Evolutionary conservation across 306 rosid genomes (phyloP), one percentile per base, ranked within the genome.

Genomic region (Trifolium repens): DNA sequence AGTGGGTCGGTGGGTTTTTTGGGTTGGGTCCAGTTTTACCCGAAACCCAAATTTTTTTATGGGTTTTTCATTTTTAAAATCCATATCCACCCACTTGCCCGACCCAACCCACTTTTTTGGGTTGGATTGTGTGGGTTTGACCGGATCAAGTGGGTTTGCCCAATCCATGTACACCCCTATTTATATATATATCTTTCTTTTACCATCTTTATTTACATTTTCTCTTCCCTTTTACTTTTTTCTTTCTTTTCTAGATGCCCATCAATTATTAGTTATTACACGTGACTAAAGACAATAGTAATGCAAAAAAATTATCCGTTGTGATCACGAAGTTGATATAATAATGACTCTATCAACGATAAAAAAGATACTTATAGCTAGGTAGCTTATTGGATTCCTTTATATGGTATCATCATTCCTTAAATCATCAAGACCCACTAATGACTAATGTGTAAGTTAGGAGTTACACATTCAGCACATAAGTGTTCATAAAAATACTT

Each of bases 331-430:
- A 26, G 8, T 10, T 24, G 8, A 57, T 54, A 9, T 55, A 55
- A 55, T 55, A 22, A 55, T 9, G 11, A 55, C 61, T 19, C 27
- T 22, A 26, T 58, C 64, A 58, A 58, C n/a, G 63, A 58, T 58
- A 59, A 59, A 5, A 12, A 12, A 59, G 40, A 59, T 59, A 27
- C 39, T 26, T 16, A 52, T 52, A 9, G 16, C 11, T 52, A 0
- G 10, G 57, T 52, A 52, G 58, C 11, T 16, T 52, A 52, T 71
- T 78, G 78, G 78, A 81, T 71, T 78, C 78, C 49, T 58, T 42
- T 32, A 30, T 40, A 55, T 5, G 53, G 34, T 70, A 47, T 71
- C 50, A 66, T 79, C 73, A 69, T 69, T 55, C 24, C 65, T 76
- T 59, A 57, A 53, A 53, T 80, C 47, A 60, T 75, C 54, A 61